Base-by-base conservation (phyloP, 306 rosid genomes). In the Quercus mongolica region DNA sequence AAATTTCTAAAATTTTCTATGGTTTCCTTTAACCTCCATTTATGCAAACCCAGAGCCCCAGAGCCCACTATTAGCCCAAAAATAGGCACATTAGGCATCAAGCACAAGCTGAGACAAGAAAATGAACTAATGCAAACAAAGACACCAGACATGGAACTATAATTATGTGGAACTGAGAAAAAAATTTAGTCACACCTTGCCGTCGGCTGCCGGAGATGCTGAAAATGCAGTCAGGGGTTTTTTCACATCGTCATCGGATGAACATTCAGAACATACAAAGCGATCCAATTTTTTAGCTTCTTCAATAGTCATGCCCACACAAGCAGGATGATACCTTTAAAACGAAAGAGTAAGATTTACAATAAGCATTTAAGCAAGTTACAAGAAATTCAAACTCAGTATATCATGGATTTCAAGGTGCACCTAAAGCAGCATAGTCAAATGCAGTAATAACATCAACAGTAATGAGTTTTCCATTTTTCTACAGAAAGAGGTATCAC, bases 301-400 rank as follows among this genome's bases (percentile, higher is more conserved):
- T 71, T 92, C 94, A 18, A 84, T 90, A 35, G 97, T 92, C 92
- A 92, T 92, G 79, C 86, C 92, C 85, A 94, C 95, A 28, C 99
- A 94, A 62, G 97, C 97, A 65, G 97, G 99, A 90, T 94, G 99
- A 77, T 91, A 94, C 99, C 99, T 94, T 76, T 67, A 84, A 41
- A 41, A 78, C 62, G 76, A 79, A 69, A 76, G 67, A 31, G 83
- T 56, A 70, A 79, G 79, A 26, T 76, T 81, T 81, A 81, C 75
- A 73, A 71, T 38, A 67, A 82, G 74, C 52, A 56, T 73, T 77
- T 14, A 55, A 56, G 59, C 17, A 57, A 19, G 68, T 12, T 69
- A 54, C 57, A 46, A 76, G 46, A 21, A 38, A 64, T 61, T 21
- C 56, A 69, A 79, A 81, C 44, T 52, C 41, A 56, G 58, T 41